Base-by-base conservation (phyloP, 1,139 yeast species). In the Ashbya aceris region DNA sequence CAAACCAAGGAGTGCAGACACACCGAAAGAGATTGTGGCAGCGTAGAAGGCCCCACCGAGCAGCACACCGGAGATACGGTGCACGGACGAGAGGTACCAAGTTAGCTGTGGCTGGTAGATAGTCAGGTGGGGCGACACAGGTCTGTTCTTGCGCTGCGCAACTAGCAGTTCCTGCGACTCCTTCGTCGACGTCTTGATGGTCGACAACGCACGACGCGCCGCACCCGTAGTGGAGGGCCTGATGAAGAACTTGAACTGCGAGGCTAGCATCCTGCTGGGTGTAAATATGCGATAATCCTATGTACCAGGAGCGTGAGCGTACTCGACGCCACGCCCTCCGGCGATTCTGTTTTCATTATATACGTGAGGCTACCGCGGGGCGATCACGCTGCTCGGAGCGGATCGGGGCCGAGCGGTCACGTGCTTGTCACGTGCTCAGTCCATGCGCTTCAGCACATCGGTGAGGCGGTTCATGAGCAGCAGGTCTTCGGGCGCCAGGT, bases 51-150 rank as follows among this genome's bases (percentile, higher is more conserved):
- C 80, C 47, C 73, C 78, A 34, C 89, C 96, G 62, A 91, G 68
- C 39, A 78, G 76, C 27, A 87, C 83, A 62, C 97, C 96, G 38
- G 94, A 77, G 56, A 91, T 67, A 73, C 98, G 82, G 68, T 91
- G 97, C 49, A 82, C 64, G 31, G 81, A 69, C 4, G 97, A 89
- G 61, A 91, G 64, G 50, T 75, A 66, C 83, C 82, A 75, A 36
- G 97, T 85, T 52, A 89, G 65, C 70, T 91, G 96, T 41, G 93
- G 93, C 69, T 86, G 72, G 70, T 89, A 91, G 61, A 91, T 89
- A 47, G 79, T 68, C 62, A 91, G 73, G 65, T 91, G 95, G 45
- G 98, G 98, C 34, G 96, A 87, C 30, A 75, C 68, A 37, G 98
- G 98, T 69, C 98, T 80, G 68, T 78, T 76, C 55, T 73, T 74